Evolutionary conservation across 768 basidiomycete species (phyloP).

Genomic region (Mycena epipterygia): DNA sequence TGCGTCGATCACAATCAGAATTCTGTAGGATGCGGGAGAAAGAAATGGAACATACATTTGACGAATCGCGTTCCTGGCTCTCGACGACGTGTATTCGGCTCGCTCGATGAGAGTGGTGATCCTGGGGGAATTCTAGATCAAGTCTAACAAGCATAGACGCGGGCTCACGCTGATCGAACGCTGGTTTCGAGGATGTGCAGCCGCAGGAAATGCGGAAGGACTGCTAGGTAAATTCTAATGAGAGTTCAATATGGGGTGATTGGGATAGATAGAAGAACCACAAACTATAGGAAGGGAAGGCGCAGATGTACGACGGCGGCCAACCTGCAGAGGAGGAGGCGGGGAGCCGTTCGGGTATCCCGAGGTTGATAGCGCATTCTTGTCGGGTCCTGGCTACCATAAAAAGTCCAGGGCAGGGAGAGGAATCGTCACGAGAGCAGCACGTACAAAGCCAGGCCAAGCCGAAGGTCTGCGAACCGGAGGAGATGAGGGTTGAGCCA

Average conservation of each 20-base stretch:
- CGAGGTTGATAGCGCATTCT: conserved; percentile 20
- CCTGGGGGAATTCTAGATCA: not conserved
- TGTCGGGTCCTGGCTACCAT: conserved; percentile 35
- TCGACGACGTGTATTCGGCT: not conserved
- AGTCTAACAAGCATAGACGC: not conserved
- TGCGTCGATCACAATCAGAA: not conserved
- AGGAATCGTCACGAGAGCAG: conserved; percentile 1
- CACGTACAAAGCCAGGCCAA: conserved; percentile 37
- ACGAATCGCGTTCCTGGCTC: conserved; percentile 14
- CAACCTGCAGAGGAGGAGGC: conserved; percentile 33
- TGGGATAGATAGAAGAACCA: not conserved
- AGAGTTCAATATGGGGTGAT: not conserved
- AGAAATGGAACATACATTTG: not conserved
- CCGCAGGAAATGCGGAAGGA: conserved; percentile 27
- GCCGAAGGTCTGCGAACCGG: conserved; percentile 32
- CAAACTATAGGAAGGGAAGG: conserved; percentile 10
- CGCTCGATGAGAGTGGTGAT: conserved; percentile 5
- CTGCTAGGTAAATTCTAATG: conserved; percentile 19
- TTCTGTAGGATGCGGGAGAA: not conserved
- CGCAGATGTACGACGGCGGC: conserved; percentile 18
- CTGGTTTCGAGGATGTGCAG: conserved; percentile 7
- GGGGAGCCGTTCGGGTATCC: conserved; percentile 3
- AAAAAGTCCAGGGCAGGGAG: not conserved
- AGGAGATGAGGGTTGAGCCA: conserved; percentile 23
- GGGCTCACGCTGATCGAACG: conserved; percentile 13